Base-by-base conservation (phyloP, 805 yeast genomes). In the Saccharomyces kudriavzevii region DNA sequence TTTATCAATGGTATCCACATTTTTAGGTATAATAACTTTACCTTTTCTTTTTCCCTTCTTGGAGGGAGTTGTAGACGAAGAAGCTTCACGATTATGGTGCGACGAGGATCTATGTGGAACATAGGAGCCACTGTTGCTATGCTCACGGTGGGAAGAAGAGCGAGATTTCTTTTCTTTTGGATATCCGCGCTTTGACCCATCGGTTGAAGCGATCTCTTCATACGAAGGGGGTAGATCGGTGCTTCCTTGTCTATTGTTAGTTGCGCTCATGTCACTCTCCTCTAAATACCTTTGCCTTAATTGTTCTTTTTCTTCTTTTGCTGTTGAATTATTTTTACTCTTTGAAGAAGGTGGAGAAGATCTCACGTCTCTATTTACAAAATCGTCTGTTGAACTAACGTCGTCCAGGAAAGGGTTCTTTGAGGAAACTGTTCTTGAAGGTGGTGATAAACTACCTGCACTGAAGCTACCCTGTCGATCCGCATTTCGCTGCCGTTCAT, bases 1-100 rank as follows among this genome's bases (percentile, higher is more conserved):
- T 70, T 88, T 88, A 73, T 94, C 99, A 61, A 94, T 94, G 3
- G 95, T 89, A 65, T 92, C 99, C 53, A 91, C 84, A 60, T 90
- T 87, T 61, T 84, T 83, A 13, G 90, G 79, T 60, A 81, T 69
- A 2, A 54, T 45, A 10, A 53, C 52, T 76, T 63, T 73, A 73
- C 65, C 73, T 75, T 54, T 77, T 69, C 58, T 72, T 62, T 66
- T 77, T 67, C 64, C 76, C 43, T 55, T 60, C 57, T 59, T 60
- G 46, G 29, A 25, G n/a, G 48, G 48, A 10, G 47, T 13, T 26
- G 47, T 14, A 31, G 54, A 40, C 49, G 60, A 47, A 46, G 49
- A 31, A 13, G 49, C 54, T 22, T 53, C 56, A 27, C 58, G 52
- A 25, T 50, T 52, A 40, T 61, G 58, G 45, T 57, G 54, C 57